Evolutionary conservation across 106 monocot genomes (phyloP).

Genomic region (Dioscorea alata): DNA sequence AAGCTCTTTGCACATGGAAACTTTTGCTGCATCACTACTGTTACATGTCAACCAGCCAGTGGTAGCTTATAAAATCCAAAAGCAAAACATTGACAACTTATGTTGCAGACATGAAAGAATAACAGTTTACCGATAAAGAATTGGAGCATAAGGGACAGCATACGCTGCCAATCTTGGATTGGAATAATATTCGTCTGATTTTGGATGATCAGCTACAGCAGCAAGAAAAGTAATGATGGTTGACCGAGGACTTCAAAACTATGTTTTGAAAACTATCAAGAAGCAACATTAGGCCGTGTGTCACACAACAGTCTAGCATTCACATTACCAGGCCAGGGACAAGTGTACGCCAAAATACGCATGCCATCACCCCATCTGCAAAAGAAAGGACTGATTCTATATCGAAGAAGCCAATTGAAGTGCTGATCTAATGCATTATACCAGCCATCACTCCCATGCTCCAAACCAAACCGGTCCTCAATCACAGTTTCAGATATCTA

Average conservation of each 20-base stretch:
- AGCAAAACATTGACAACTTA: not conserved
- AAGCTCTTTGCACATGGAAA: slow-evolving; percentile 70
- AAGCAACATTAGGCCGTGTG: not conserved
- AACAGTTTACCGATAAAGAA: slow-evolving; percentile 58
- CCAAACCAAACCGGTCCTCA: slow-evolving; percentile 86
- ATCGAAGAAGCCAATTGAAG: slow-evolving; percentile 94
- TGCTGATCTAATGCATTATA: slow-evolving; percentile 74
- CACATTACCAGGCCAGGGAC: slow-evolving; percentile 89
- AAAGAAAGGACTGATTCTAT: slow-evolving; percentile 92
- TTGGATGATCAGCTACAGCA: slow-evolving; percentile 85
- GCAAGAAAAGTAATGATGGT: not conserved
- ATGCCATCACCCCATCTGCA: slow-evolving; percentile 98
- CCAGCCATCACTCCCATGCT: slow-evolving; percentile 90
- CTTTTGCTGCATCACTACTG: slow-evolving; percentile 73
- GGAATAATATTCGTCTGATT: slow-evolving; percentile 86
- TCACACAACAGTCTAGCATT: not conserved
- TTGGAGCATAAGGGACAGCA: slow-evolving; percentile 91
- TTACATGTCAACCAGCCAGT: slow-evolving; percentile 18
- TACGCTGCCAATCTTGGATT: slow-evolving; percentile 95
- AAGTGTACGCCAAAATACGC: slow-evolving; percentile 91
- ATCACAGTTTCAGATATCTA: slow-evolving; percentile 99
- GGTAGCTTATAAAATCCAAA: slow-evolving; percentile 7
- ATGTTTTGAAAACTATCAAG: not conserved
- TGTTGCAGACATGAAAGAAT: not conserved
- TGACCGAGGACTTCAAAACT: not conserved